These are phyloP conservation scores for Taxawa tesnikishii DNA, from an alignment of 2,329 filamentous ascomycete genomes.

Conservation along the genomic window DNA sequence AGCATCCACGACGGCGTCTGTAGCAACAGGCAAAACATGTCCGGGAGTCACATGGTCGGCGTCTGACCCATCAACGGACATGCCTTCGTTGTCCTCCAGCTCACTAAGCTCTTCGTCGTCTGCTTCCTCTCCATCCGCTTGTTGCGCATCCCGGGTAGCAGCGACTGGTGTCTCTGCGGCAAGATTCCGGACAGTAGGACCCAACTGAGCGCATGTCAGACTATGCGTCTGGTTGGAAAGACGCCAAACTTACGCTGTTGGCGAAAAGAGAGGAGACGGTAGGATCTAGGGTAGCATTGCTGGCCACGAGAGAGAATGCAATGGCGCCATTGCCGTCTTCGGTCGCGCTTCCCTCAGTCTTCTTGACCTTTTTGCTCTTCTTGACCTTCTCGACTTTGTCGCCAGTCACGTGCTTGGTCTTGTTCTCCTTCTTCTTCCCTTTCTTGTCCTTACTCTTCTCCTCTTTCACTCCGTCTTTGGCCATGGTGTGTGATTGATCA, in stretches of 20 bases:
- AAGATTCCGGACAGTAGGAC: background rate
- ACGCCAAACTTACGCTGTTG: slow-evolving; percentile 15
- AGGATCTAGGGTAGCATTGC: slow-evolving; percentile 22
- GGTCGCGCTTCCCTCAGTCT: background rate
- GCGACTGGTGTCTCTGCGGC: too few relatives aligned
- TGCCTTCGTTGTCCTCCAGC: slow-evolving; percentile 21
- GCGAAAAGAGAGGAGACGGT: slow-evolving; percentile 36
- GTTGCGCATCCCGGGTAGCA: slow-evolving; percentile 8
- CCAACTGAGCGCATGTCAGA: too few relatives aligned
- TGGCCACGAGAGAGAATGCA: background rate
- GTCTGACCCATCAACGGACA: slow-evolving; percentile 18
- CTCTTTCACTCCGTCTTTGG: background rate
- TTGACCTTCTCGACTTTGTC: slow-evolving; percentile 4
- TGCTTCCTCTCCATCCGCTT: slow-evolving; percentile 19
- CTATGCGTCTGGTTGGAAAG: too few relatives aligned
- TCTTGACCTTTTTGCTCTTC: slow-evolving; percentile 3
- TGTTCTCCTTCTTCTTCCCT: slow-evolving; percentile 9
- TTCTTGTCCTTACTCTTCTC: slow-evolving; percentile 1
- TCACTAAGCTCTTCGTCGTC: slow-evolving; percentile 13
- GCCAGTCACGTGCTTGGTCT: slow-evolving; percentile 5
- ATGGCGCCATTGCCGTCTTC: background rate
- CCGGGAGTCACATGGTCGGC: too few relatives aligned
- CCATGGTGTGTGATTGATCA: too few relatives aligned
- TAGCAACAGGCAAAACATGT: slow-evolving; percentile 11
- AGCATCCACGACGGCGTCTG: slow-evolving; percentile 11